Evolutionary conservation across 306 rosid species (phyloP).

Genomic region (Vachellia pachyceras): DNA sequence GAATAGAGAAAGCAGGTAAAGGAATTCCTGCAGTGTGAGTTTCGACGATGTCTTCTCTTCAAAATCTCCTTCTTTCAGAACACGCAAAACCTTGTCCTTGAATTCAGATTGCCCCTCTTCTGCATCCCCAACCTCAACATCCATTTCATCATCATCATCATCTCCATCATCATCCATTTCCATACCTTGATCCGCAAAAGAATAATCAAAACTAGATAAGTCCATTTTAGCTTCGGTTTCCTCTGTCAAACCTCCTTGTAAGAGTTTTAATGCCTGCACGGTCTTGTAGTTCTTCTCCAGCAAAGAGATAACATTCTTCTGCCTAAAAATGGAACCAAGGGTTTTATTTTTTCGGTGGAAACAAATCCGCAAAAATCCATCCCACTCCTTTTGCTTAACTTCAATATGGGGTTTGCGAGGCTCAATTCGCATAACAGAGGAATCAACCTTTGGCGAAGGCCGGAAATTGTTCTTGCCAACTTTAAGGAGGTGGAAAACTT

Average conservation of each 20-base stretch:
- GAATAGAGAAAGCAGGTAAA: conserved; percentile 74
- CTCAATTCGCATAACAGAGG: too few relatives aligned
- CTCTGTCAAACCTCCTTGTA: conserved; percentile 45
- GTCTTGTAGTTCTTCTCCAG: conserved; percentile 88
- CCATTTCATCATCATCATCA: conserved; percentile 53
- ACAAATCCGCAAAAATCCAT: conserved; percentile 81
- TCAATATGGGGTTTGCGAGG: too few relatives aligned
- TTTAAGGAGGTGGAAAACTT: too few relatives aligned
- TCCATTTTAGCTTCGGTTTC: conserved; percentile 43
- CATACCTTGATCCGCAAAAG: conserved; percentile 51
- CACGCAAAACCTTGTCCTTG: conserved; percentile 69
- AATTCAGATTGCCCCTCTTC: conserved; percentile 73
- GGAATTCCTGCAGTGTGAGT: conserved; percentile 74
- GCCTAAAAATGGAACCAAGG: conserved; percentile 85
- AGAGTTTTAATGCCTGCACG: conserved; percentile 58
- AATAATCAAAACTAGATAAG: conserved; percentile 43
- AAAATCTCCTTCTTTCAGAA: conserved; percentile 77
- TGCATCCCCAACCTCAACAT: conserved; percentile 59
- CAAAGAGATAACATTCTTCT: conserved; percentile 72
- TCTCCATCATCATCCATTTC: conserved; percentile 59
- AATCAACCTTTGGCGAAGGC: too few relatives aligned
- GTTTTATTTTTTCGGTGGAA: conserved; percentile 91
- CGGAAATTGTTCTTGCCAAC: too few relatives aligned
- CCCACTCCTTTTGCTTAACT: conserved; percentile 89
- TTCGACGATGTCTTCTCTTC: conserved; percentile 90